Percentiles rank a stretch among this genome's conserved stretches.
phyloP scores from a whole-genome alignment of 371 early-diverging fungal species.

The Phascolomyces articulosus region DNA sequence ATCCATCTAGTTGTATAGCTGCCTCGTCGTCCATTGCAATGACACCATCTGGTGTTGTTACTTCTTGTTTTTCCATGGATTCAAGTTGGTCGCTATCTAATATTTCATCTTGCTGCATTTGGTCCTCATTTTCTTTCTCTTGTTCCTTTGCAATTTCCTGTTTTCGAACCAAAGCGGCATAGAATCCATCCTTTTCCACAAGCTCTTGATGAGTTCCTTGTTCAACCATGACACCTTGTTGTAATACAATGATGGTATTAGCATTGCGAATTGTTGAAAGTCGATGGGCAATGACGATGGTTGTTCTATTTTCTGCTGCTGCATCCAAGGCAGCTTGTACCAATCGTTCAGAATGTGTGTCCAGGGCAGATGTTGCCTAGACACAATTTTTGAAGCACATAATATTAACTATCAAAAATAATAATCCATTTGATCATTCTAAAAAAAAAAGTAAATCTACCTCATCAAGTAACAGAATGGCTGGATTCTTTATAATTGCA shows the following conservation, averaged over 20 bases:
- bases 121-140: conserved; percentile 13
- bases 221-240: conserved; percentile 72
- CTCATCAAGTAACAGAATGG: conserved; percentile 65
- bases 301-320: conserved; percentile 74
- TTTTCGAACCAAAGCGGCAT: conserved; percentile 49
- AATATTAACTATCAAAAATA: no score
- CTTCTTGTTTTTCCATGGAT: no score
- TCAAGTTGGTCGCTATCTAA: not conserved
- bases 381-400: no score
- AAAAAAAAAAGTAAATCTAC: not conserved
- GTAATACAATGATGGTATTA: conserved; percentile 82
- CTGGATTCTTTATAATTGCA: conserved; percentile 77
- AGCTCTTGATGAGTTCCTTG: conserved; percentile 66
- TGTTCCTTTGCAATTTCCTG: conserved; percentile 37
- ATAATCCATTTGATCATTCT: no score
- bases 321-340: conserved; percentile 76
- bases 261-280: conserved; percentile 76
- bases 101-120: no score
- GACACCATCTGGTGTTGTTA: conserved; percentile 4
- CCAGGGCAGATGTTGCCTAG: conserved; percentile 71
- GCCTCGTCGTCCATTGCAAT: not conserved
- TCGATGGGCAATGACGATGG: conserved; percentile 88
- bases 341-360: conserved; percentile 78
- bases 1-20: not conserved
- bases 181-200: conserved; percentile 38